Percentiles rank a stretch among this genome's conserved stretches.
These are phyloP conservation scores for Eugenia klotzschiana DNA, from an alignment of 441 rosid genomes.

Conservation along the genomic window DNA sequence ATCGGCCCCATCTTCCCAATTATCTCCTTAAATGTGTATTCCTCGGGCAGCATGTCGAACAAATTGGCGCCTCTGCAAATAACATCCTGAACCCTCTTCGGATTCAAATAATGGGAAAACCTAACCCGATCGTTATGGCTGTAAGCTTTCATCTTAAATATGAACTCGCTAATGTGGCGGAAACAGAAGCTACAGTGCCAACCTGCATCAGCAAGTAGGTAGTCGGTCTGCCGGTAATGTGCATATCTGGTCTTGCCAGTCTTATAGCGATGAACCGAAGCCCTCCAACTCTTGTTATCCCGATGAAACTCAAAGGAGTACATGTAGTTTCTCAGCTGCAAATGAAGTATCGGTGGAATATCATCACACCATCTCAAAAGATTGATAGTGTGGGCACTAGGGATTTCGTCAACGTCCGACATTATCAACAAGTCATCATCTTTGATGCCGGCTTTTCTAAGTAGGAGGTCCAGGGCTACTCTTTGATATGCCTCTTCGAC, in stretches of 20 bases:
- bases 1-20: slow-evolving; percentile 11
- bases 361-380: slow-evolving; percentile 11
- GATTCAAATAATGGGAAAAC: slow-evolving; percentile 6
- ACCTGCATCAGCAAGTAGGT: slow-evolving; percentile 1
- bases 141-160: slow-evolving; percentile 11
- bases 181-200: slow-evolving; percentile 15
- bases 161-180: slow-evolving; percentile 6
- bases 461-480: slow-evolving; percentile 4
- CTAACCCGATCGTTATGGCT: slow-evolving; percentile 9
- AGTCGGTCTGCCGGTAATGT: slow-evolving; percentile 2
- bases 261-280: slow-evolving; percentile 7
- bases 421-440: slow-evolving; percentile 13
- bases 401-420: slow-evolving; percentile 13
- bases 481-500: slow-evolving; percentile 9
- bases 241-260: slow-evolving; percentile 3
- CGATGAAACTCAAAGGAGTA: slow-evolving; percentile 7
- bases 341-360: slow-evolving; percentile 6
- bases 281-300: slow-evolving; percentile 9
- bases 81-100: slow-evolving; percentile 4
- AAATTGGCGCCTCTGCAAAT: slow-evolving; percentile 7
- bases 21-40: slow-evolving; percentile 8
- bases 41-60: slow-evolving; percentile 9
- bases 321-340: slow-evolving; percentile 8
- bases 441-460: slow-evolving; percentile 5
- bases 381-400: slow-evolving; percentile 10